These are phyloP conservation scores for Erythrobasidium hasegawianum DNA, from an alignment of 1,284 basidiomycete species.

Conservation along the genomic window DNA sequence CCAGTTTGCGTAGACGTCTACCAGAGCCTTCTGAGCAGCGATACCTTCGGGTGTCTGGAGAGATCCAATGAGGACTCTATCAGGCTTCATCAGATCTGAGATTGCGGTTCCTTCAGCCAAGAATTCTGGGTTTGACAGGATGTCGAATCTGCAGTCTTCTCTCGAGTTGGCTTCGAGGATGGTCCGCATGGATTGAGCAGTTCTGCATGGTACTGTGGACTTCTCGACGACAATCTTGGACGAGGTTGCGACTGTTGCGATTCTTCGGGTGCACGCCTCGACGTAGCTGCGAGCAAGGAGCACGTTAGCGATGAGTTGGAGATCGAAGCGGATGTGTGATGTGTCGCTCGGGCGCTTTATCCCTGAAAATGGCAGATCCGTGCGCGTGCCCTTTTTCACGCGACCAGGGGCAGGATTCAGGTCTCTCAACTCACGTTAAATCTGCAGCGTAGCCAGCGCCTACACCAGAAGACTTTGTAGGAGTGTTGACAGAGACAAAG, in stretches of 20 bases:
- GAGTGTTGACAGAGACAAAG: conserved; percentile 77
- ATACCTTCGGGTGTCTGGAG: conserved; percentile 81
- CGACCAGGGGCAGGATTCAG: too few relatives aligned
- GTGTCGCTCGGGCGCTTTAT: too few relatives aligned
- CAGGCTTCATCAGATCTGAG: conserved; percentile 76
- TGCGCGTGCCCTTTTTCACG: too few relatives aligned
- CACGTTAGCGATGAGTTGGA: background rate
- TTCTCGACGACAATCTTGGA: conserved; percentile 99
- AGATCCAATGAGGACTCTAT: conserved; percentile 95
- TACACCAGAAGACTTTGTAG: conserved; percentile 95
- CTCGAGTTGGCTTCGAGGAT: conserved; percentile 98
- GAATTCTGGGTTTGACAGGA: conserved; percentile 99
- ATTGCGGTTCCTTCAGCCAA: conserved; percentile 97
- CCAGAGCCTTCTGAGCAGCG: conserved; percentile 71
- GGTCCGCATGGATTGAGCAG: conserved; percentile 96
- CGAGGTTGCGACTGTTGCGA: conserved; percentile 81
- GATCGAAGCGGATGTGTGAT: background rate
- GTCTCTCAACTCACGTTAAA: conserved; percentile 86
- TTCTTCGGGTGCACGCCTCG: conserved; percentile 91
- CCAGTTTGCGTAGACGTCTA: conserved; percentile 89
- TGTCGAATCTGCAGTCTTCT: conserved; percentile 86
- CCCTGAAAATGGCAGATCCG: too few relatives aligned
- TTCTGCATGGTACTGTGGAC: conserved; percentile 97
- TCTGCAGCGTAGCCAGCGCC: conserved; percentile 97
- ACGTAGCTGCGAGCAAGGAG: conserved; percentile 73